Base-by-base conservation (phyloP, 441 rosid genomes). In the Theobroma grandiflorum region DNA sequence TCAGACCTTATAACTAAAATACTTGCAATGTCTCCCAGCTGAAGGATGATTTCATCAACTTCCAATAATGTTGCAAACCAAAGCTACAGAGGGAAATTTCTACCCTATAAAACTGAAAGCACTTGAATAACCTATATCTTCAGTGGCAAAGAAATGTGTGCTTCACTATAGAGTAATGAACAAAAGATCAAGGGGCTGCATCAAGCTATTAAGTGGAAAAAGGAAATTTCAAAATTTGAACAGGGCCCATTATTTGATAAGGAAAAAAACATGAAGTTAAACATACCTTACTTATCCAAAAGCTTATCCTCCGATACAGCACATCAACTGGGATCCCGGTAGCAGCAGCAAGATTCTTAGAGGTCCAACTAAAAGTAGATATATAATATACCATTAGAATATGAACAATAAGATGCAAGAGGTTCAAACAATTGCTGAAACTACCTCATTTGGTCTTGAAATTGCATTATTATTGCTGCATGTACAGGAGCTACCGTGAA, bases 391-490 rank as follows among this genome's bases (percentile, higher is more conserved):
- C 72, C 38, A 59, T 77, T 66, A 80, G 43, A 42, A 53, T 49
- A 57, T 71, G 62, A 74, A 50, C 47, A 42, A 45, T 61, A 57
- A 31, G 63, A 69, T 16, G 40, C 35, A 33, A 11, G 53, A 42
- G 55, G 66, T 49, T 66, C 37, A 49, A 76, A 72, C 74, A 53
- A 26, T 75, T 82, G 64, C 57, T 26, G 64, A 84, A 66, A 9
- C 72, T 84, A 92, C 99, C 95, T 94, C 80, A 85, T 89, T 85
- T 89, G 93, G 73, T 94, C 97, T 86, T 95, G 97, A 87, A 97
- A 97, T 76, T 94, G 98, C 99, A 97, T 91, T 80, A 97, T 90
- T 66, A 97, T 92, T 77, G 94, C 94, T 14, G 99, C 99, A 86
- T 92, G 99, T 69, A 94, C 78, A 20, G 99, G 99, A 77, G 95